phyloP scores from a whole-genome alignment of 2,329 filamentous ascomycete species.

The Colletotrichum sp. region DNA sequence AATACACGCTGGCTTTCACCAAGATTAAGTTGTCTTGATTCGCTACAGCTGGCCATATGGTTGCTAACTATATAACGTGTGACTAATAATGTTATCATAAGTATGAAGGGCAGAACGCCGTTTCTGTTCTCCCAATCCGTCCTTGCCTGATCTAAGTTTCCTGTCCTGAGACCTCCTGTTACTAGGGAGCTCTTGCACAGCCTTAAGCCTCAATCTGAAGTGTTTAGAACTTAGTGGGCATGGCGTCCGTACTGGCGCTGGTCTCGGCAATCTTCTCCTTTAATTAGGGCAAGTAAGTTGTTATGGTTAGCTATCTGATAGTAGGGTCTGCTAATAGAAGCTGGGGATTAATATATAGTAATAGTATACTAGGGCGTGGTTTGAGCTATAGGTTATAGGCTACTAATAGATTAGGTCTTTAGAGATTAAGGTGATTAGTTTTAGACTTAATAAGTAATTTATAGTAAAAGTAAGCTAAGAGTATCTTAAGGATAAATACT shows the following conservation, averaged over 20 bases:
- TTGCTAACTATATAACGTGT: not conserved
- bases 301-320: too few relatives aligned
- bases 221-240: constrained; percentile 3
- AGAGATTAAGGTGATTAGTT: too few relatives aligned
- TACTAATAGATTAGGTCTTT: too few relatives aligned
- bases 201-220: not conserved
- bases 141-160: not conserved
- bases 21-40: not conserved
- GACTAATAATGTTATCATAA: not conserved
- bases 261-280: not conserved
- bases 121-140: not conserved
- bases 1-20: not conserved
- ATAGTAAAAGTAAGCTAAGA: too few relatives aligned
- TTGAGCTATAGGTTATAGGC: too few relatives aligned
- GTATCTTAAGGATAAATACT: too few relatives aligned
- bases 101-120: not conserved
- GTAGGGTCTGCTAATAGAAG: too few relatives aligned
- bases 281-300: not conserved
- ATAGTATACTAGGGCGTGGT: too few relatives aligned
- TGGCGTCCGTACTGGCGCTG: not conserved
- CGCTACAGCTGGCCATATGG: not conserved
- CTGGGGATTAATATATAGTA: too few relatives aligned
- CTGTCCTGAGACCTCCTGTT: not conserved
- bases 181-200: not conserved
- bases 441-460: too few relatives aligned